Conservation (phyloP, 2,329 filamentous ascomycete genomes). For the Neurospora crassa region DNA sequence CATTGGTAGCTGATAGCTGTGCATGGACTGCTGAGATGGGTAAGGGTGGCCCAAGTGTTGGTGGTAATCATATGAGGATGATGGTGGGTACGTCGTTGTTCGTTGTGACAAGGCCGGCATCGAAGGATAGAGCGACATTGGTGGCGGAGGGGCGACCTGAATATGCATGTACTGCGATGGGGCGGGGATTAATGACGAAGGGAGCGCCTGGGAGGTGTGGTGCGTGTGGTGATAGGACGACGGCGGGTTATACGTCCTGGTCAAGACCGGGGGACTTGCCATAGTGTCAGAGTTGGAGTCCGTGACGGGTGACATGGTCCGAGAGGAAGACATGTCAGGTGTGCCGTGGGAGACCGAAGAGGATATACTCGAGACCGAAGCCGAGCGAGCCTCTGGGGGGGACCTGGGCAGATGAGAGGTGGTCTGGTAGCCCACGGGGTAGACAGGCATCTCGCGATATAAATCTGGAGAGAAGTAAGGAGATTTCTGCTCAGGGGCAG, state of each 20-base stretch:
- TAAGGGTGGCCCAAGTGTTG: slow-evolving; percentile 1
- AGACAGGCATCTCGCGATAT: slow-evolving; percentile 7
- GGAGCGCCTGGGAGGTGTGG: slow-evolving; percentile 5
- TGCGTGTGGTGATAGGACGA: slow-evolving; percentile 3
- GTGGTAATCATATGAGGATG: slow-evolving; percentile 8
- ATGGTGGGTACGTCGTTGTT: slow-evolving; percentile 4
- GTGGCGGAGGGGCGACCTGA: slow-evolving; percentile 3
- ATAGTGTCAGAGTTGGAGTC: slow-evolving; percentile 3
- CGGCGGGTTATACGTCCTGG: slow-evolving; percentile 6
- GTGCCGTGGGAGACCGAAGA: slow-evolving; percentile 11
- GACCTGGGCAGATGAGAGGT: slow-evolving; percentile 1
- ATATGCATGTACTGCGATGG: slow-evolving; percentile 12
- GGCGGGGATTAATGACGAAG: slow-evolving; percentile 5
- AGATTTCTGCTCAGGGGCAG: neutral
- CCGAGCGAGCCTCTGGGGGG: slow-evolving; percentile 10
- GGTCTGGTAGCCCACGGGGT: slow-evolving; percentile 3
- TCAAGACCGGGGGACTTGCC: neutral
- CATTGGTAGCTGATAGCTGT: slow-evolving; percentile 2
- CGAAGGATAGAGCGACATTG: slow-evolving; percentile 6
- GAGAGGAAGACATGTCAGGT: slow-evolving; percentile 3
- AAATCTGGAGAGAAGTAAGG: slow-evolving; percentile 1
- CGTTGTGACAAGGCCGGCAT: neutral
- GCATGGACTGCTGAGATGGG: slow-evolving; percentile 5
- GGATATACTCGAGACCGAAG: slow-evolving; percentile 15
- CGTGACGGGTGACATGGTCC: slow-evolving; percentile 13